Evolutionary conservation across 495 filamentous ascomycete genomes (phyloP).

Genomic region (Tuber borchii): DNA sequence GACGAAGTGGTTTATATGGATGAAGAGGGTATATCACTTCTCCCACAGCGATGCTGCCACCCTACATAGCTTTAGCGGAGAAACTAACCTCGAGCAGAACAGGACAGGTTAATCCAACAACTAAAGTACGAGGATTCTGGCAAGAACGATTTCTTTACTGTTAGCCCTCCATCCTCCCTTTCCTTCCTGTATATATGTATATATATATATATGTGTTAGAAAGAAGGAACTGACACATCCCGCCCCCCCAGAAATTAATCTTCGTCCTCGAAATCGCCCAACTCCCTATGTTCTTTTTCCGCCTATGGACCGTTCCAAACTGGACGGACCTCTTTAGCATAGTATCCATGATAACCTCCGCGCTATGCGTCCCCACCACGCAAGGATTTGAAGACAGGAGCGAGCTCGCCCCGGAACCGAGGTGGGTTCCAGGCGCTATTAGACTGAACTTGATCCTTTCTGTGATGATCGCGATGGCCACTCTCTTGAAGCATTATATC

Average conservation of each 20-base stretch:
- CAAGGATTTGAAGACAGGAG: background rate
- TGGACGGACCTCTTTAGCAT: background rate
- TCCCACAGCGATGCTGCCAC: background rate
- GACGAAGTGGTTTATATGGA: background rate
- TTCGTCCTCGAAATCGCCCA: background rate
- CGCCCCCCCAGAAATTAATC: background rate
- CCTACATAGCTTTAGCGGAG: background rate
- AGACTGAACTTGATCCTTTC: background rate
- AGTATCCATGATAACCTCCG: background rate
- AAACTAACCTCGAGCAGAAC: background rate
- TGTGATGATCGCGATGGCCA: background rate
- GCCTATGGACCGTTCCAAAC: background rate
- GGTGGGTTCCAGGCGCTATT: background rate
- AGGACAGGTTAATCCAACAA: background rate
- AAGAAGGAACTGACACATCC: background rate
- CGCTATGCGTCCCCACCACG: background rate
- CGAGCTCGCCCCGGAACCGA: background rate
- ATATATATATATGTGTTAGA: background rate
- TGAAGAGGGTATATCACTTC: background rate
- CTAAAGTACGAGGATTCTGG: background rate
- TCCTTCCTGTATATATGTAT: background rate
- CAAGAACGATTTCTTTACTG: background rate
- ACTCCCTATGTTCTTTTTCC: conserved; percentile 5
- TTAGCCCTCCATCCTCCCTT: background rate
- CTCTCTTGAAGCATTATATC: background rate